Conservation (phyloP, 2,329 filamentous ascomycete genomes). For the Pseudopyrenochaeta lycopersici region DNA sequence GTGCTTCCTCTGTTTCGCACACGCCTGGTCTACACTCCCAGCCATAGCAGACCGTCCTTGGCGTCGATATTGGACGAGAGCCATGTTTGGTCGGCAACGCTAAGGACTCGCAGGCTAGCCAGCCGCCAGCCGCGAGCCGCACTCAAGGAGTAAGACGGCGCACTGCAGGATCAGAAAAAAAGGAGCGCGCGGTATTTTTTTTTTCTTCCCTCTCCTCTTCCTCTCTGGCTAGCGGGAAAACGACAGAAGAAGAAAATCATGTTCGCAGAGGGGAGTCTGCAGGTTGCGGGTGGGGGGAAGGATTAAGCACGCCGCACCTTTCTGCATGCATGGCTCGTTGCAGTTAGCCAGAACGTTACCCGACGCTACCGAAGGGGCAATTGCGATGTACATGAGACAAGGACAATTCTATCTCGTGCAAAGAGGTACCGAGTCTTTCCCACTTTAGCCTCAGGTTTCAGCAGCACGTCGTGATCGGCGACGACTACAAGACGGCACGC, state of each 20-base stretch:
- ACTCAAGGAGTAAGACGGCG: background rate
- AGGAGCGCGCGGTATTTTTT: slow-evolving; percentile 14
- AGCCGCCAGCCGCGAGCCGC: slow-evolving; percentile 34
- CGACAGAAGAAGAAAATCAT: slow-evolving; percentile 8
- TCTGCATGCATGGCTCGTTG: slow-evolving; percentile 13
- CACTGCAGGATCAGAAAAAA: slow-evolving; percentile 10
- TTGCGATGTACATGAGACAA: slow-evolving; percentile 32
- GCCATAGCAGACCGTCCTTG: slow-evolving; percentile 21
- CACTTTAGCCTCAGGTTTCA: slow-evolving; percentile 23
- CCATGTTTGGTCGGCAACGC: slow-evolving; percentile 26
- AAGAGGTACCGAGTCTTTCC: slow-evolving; percentile 16
- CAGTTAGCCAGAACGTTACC: slow-evolving; percentile 24
- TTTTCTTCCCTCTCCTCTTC: no score
- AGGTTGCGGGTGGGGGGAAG: slow-evolving; percentile 13
- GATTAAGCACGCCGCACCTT: slow-evolving; percentile 22
- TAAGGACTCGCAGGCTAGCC: slow-evolving; percentile 16
- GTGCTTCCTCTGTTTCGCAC: slow-evolving; percentile 15
- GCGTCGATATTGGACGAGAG: slow-evolving; percentile 31
- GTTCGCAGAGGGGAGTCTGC: slow-evolving; percentile 13
- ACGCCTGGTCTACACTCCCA: slow-evolving; percentile 11
- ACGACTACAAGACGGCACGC: background rate
- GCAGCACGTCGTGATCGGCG: background rate
- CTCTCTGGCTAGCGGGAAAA: slow-evolving; percentile 8
- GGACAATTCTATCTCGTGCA: slow-evolving; percentile 22
- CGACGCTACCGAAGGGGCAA: slow-evolving; percentile 12